phyloP scores from a whole-genome alignment of 352 stramenopile genomes.

The Phytophthora syringae region DNA sequence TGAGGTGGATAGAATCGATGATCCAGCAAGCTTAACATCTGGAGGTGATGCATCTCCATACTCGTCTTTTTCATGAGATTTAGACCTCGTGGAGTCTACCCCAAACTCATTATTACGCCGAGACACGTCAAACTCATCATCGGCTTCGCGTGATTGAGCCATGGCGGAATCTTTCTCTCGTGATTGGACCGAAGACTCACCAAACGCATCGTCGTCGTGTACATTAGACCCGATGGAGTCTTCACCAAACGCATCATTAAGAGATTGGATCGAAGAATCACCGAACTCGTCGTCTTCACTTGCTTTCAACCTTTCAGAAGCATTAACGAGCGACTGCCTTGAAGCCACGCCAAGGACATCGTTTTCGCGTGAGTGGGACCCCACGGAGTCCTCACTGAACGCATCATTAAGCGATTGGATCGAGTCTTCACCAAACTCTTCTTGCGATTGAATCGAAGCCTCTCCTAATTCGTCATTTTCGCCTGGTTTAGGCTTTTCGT shows the following conservation, averaged over 20 bases:
- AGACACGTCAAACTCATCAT: too few relatives aligned
- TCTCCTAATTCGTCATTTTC: conserved; percentile 22
- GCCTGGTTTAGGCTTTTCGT: conserved; percentile 4
- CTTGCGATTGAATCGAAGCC: neutral
- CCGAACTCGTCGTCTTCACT: neutral
- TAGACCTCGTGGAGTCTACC: conserved; percentile 4
- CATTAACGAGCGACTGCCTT: too few relatives aligned
- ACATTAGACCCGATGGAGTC: too few relatives aligned
- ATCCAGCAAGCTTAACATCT: neutral
- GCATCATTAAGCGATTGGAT: neutral
- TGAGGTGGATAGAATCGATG: neutral
- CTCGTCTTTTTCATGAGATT: conserved; percentile 2
- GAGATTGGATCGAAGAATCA: neutral
- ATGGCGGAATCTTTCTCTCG: too few relatives aligned
- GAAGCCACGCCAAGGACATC: too few relatives aligned
- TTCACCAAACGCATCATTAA: conserved; percentile 7
- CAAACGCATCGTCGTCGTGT: too few relatives aligned
- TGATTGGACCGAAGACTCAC: neutral
- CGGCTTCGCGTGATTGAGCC: neutral
- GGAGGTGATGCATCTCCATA: neutral
- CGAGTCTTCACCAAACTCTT: neutral
- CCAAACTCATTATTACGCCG: conserved; percentile 15
- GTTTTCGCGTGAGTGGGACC: neutral
- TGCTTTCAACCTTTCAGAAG: too few relatives aligned
- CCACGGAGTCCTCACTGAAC: neutral